phyloP scores from a whole-genome alignment of 2,329 filamentous ascomycete genomes.

The Aspergillus ochraceus region DNA sequence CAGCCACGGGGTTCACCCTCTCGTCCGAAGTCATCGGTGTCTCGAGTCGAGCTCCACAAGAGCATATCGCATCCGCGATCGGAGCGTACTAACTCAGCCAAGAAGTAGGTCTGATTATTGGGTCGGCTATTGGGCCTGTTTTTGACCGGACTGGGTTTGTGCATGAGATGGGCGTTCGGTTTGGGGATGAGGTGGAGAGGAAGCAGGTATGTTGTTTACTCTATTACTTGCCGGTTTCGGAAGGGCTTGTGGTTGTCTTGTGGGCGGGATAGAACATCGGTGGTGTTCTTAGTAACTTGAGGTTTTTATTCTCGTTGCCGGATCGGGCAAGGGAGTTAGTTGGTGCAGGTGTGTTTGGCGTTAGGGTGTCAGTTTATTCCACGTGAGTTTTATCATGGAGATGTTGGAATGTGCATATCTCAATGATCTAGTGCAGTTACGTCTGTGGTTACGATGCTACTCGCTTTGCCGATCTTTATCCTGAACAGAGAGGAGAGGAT shows the following conservation, averaged over 20 bases:
- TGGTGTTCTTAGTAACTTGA: not conserved
- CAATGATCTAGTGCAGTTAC: not conserved
- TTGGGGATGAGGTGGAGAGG: not conserved
- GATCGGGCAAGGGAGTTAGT: not conserved
- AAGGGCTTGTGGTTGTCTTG: not conserved
- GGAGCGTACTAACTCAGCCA: conserved; percentile 9
- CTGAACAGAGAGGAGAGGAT: not conserved
- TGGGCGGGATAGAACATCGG: not conserved
- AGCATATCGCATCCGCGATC: not conserved
- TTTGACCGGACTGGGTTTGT: conserved; percentile 1
- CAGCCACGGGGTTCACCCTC: not conserved
- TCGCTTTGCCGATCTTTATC: not conserved
- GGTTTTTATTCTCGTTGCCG: not conserved
- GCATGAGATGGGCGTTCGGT: not conserved
- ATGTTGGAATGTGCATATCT: not conserved
- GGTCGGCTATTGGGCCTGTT: not conserved
- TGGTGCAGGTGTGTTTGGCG: not conserved
- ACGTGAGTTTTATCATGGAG: not conserved
- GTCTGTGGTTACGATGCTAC: not conserved
- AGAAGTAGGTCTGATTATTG: conserved; percentile 2
- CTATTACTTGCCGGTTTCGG: not conserved
- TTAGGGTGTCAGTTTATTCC: not conserved
- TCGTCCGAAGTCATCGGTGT: conserved; percentile 5
- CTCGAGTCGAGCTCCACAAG: not conserved
- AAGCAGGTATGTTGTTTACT: not conserved